Evolutionary conservation across 441 rosid species (phyloP).

Genomic region (Manihot esculenta): DNA sequence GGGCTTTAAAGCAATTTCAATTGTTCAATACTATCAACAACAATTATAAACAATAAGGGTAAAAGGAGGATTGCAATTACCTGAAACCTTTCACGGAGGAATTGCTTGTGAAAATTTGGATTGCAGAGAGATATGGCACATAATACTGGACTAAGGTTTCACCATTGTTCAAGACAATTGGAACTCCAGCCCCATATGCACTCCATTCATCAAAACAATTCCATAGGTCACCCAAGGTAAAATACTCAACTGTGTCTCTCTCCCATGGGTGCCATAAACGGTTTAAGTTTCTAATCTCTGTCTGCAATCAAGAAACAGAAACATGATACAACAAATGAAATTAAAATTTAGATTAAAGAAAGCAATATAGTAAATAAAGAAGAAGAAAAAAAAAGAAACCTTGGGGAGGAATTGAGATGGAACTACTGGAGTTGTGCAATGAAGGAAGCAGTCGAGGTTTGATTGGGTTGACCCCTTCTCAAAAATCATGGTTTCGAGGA

Average conservation of each 20-base stretch:
- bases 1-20: not conserved
- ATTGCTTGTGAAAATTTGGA: conserved; percentile 82
- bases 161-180: conserved; percentile 49
- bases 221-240: conserved; percentile 83
- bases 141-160: conserved; percentile 89
- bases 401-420: conserved; percentile 78
- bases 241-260: conserved; percentile 79
- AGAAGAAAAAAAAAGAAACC: conserved; percentile 41
- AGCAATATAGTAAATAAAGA: not conserved
- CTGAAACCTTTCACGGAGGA: conserved; percentile 61
- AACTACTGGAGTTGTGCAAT: conserved; percentile 74
- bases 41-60: not conserved
- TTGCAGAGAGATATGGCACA: conserved; percentile 94
- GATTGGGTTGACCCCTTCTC: conserved; percentile 65
- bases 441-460: conserved; percentile 83
- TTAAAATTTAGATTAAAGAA: not conserved
- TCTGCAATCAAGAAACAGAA: conserved; percentile 36
- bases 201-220: conserved; percentile 94
- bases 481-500: conserved; percentile 48
- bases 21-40: not conserved
- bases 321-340: not conserved
- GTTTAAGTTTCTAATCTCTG: conserved; percentile 76
- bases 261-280: conserved; percentile 89
- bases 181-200: conserved; percentile 97
- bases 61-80: conserved; percentile 25